Evolutionary conservation across 306 rosid genomes (phyloP), one percentile per base, ranked within the genome.

Genomic region (Aeschynomene evenia): DNA sequence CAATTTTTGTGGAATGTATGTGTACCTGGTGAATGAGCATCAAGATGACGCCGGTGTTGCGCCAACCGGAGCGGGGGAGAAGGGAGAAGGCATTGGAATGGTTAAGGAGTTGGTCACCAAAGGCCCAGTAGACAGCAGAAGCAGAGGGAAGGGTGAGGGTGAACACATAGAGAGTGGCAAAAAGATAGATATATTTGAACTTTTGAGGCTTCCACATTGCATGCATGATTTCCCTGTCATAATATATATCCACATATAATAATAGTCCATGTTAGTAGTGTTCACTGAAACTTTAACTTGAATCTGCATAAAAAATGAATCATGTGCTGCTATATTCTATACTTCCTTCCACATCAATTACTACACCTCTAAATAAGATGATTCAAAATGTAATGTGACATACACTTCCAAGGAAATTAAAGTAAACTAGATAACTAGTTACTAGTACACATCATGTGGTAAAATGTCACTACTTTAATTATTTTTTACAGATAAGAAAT

Each of bases 151-250:
- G 83, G 58, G 98, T 93, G 64, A 93, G 84, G 16, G 98, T 93
- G 86, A 86, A 90, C 9, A 93, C 97, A 81, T 85, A 93, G 13
- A 90, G 70, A 1, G 98, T 93, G 14, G 98, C 98, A 16, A 69
- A 57, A 5, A 93, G 80, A 88, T 90, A 93, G 4, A 93, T 88
- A 54, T 74, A 81, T 75, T 93, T 90, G 80, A 93, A 93, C 73
- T 90, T 93, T 77, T 84, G 91, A 64, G 97, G 98, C 84, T 86
- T 93, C 97, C 97, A 93, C 98, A 93, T 93, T 65, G 98, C 98
- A 83, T 93, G 91, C 98, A 93, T 93, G 75, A 93, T 90, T 85
- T 93, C 98, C 89, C 98, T 93, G 82, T 24, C 33, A 56, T 40
- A 8, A 45, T 33, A 34, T 0, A n/a, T n/a, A n/a, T n/a, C n/a